These are phyloP conservation scores for Talaromyces albobiverticillius DNA, from an alignment of 2,329 filamentous ascomycete genomes.

Conservation along the genomic window DNA sequence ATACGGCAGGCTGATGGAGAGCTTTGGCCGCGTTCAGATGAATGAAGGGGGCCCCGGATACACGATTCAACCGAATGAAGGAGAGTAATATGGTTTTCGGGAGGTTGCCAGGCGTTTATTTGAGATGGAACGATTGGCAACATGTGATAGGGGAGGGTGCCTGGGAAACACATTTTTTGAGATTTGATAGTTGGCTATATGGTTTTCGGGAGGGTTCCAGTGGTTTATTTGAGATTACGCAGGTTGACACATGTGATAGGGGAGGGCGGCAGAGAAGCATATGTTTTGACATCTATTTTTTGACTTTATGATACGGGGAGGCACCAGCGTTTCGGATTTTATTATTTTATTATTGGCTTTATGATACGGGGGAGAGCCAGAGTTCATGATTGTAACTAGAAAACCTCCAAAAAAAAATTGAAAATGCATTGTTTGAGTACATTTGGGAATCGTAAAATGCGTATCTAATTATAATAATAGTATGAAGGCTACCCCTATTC, in stretches of 20 bases:
- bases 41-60: slow-evolving; percentile 12
- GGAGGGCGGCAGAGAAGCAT: too few relatives aligned
- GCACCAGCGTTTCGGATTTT: not conserved
- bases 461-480: not conserved
- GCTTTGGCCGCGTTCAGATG: slow-evolving; percentile 24
- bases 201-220: not conserved
- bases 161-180: not conserved
- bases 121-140: not conserved
- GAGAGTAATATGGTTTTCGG: not conserved
- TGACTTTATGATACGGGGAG: not conserved
- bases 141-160: not conserved
- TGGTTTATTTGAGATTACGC: too few relatives aligned
- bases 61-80: not conserved
- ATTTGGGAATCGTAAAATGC: not conserved
- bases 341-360: not conserved
- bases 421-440: too few relatives aligned
- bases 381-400: not conserved
- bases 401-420: too few relatives aligned
- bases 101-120: not conserved
- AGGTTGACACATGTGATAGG: too few relatives aligned
- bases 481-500: too few relatives aligned
- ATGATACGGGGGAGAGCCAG: not conserved
- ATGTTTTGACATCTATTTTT: not conserved
- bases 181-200: too few relatives aligned
- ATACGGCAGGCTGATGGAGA: slow-evolving; percentile 20